phyloP scores from a whole-genome alignment of 2,329 filamentous ascomycete species.

The Fusarium euwallaceae region DNA sequence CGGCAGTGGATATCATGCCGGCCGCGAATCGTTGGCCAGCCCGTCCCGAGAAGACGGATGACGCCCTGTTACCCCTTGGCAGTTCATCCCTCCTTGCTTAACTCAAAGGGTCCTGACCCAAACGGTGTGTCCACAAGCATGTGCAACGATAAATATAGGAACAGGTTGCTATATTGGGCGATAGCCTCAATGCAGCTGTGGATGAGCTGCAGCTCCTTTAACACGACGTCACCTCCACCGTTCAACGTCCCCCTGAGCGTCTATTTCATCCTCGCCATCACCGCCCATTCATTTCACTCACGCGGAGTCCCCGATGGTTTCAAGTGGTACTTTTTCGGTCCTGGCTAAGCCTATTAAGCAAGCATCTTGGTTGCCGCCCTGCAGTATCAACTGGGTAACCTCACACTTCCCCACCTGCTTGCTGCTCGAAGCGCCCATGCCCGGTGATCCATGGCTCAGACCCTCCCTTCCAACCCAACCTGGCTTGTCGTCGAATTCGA shows the following conservation, averaged over 20 bases:
- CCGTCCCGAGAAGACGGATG: conserved; percentile 20
- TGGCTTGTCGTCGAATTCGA: background rate
- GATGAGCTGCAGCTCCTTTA: conserved; percentile 49
- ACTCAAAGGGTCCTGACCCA: conserved; percentile 12
- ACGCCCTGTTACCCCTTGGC: conserved; percentile 22
- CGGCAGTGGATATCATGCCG: conserved; percentile 17
- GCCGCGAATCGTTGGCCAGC: conserved; percentile 11
- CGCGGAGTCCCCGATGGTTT: conserved; percentile 17
- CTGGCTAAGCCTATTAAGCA: conserved; percentile 11
- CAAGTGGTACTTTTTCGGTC: conserved; percentile 9
- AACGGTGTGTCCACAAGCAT: conserved; percentile 7
- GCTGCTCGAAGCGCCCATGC: conserved; percentile 20
- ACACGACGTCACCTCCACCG: conserved; percentile 34
- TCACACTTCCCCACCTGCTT: conserved; percentile 17
- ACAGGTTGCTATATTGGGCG: conserved; percentile 54
- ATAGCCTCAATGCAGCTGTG: conserved; percentile 54
- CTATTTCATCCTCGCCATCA: conserved; percentile 22
- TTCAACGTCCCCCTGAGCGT: conserved; percentile 30
- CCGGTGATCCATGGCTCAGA: conserved; percentile 4
- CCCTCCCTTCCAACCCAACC: conserved; percentile 11
- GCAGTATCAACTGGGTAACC: conserved; percentile 5
- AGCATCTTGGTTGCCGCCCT: conserved; percentile 12
- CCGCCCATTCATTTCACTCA: conserved; percentile 1
- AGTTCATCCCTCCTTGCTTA: conserved; percentile 16
- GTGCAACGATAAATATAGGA: conserved; percentile 34